Percentiles rank a stretch among this genome's conserved stretches.
Evolutionary conservation across 768 basidiomycete species (phyloP).

Genomic region (Boletus rubroflammeus): DNA sequence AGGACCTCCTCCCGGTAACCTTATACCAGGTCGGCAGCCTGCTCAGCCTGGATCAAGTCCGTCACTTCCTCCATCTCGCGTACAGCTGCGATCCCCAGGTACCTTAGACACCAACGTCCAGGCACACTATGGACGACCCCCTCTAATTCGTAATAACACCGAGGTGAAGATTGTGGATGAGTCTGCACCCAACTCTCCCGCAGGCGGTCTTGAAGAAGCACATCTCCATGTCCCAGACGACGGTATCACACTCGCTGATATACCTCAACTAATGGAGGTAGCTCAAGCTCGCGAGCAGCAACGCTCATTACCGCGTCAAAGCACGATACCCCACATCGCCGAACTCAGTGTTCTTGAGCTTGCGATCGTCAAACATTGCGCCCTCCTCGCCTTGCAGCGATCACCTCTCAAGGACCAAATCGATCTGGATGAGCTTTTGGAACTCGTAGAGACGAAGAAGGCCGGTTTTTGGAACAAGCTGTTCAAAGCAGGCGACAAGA

Average conservation of each 20-base stretch:
- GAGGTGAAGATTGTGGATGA: constrained; percentile 90
- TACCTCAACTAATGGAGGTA: constrained; percentile 88
- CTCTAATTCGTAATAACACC: constrained; percentile 75
- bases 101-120: constrained; percentile 36
- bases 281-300: constrained; percentile 88
- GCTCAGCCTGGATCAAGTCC: constrained; percentile 30
- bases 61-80: constrained; percentile 34
- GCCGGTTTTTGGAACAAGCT: constrained; percentile 94
- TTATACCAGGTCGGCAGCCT: constrained; percentile 35
- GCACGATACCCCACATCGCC: constrained; percentile 77
- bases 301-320: constrained; percentile 75
- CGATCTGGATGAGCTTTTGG: constrained; percentile 90
- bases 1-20: constrained; percentile 34
- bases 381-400: constrained; percentile 73
- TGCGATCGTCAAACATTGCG: constrained; percentile 88
- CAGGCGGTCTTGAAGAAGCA: constrained; percentile 45
- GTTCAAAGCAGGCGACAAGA: constrained; percentile 89
- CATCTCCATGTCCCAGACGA: constrained; percentile 54
- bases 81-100: constrained; percentile 40
- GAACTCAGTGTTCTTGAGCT: constrained; percentile 82
- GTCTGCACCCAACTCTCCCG: constrained; percentile 66
- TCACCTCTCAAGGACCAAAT: constrained; percentile 78
- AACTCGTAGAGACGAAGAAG: constrained; percentile 90
- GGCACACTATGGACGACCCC: constrained; percentile 54
- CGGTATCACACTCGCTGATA: constrained; percentile 89